These are phyloP conservation scores for Lathyrus tuberosus DNA, from an alignment of 306 rosid genomes.

Conservation along the genomic window DNA sequence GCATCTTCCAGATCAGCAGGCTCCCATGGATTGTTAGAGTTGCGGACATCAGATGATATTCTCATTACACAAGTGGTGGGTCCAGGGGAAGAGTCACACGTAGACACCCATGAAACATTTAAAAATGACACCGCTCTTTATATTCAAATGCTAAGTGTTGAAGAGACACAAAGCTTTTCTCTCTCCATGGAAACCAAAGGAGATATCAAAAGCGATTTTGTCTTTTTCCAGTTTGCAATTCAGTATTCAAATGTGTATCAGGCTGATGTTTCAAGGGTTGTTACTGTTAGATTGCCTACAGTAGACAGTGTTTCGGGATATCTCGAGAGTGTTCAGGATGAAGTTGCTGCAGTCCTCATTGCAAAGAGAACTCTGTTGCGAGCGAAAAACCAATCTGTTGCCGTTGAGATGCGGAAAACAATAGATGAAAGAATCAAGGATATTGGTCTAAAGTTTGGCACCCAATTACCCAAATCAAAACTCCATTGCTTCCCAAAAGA, in stretches of 20 bases:
- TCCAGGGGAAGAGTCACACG: conserved; percentile 93
- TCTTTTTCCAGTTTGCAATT: conserved; percentile 49
- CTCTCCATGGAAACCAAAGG: conserved; percentile 85
- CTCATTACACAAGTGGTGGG: conserved; percentile 84
- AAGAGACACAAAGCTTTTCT: conserved; percentile 85
- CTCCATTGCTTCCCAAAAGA: conserved; percentile 79
- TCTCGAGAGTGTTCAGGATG: conserved; percentile 87
- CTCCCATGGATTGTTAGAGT: conserved; percentile 81
- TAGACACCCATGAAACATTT: conserved; percentile 78
- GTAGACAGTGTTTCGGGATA: conserved; percentile 79
- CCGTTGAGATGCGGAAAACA: conserved; percentile 69
- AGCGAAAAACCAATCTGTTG: conserved; percentile 68
- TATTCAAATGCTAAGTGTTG: conserved; percentile 86
- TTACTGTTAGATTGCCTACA: conserved; percentile 76
- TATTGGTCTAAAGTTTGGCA: conserved; percentile 74
- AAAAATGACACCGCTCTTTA: conserved; percentile 70
- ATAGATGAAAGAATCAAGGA: conserved; percentile 90
- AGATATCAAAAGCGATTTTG: conserved; percentile 53
- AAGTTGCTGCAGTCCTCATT: conserved; percentile 80
- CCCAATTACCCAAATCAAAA: conserved; percentile 75
- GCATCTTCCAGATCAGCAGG: conserved; percentile 95
- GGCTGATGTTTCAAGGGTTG: conserved; percentile 70
- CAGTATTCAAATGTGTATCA: conserved; percentile 50
- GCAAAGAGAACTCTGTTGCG: conserved; percentile 82
- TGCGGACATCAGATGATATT: conserved; percentile 84